Conservation (phyloP, 345 rosid genomes). For the Boechera stricta region DNA sequence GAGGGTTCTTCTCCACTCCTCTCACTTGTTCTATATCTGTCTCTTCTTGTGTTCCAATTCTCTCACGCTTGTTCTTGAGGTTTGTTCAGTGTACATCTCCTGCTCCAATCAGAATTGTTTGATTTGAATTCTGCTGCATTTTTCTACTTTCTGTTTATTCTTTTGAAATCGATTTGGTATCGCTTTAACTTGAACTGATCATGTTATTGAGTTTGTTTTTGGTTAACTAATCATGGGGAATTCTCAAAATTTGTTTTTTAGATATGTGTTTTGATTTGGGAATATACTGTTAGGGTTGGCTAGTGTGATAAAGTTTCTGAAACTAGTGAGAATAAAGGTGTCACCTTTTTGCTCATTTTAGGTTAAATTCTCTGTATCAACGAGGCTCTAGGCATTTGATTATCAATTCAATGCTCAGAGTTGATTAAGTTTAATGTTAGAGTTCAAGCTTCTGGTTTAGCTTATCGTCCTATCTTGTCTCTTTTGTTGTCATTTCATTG, state of each 20-base stretch:
- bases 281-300: constrained; percentile 33
- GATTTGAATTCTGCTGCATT: constrained; percentile 16
- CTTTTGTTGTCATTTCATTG: neutral
- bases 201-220: constrained; percentile 9
- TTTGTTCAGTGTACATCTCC: constrained; percentile 1
- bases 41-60: constrained; percentile 15
- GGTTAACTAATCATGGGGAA: neutral
- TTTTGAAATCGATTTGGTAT: constrained; percentile 10
- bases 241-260: constrained; percentile 23
- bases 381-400: constrained; percentile 7
- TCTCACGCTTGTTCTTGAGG: constrained; percentile 33
- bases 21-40: constrained; percentile 31
- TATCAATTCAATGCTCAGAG: constrained; percentile 1
- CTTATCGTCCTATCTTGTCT: neutral
- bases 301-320: constrained; percentile 19
- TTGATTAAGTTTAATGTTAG: neutral
- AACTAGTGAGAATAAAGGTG: constrained; percentile 1
- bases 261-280: constrained; percentile 29
- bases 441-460: neutral
- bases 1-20: constrained; percentile 40
- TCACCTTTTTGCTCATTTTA: constrained; percentile 16
- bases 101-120: neutral
- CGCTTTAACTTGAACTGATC: constrained; percentile 12
- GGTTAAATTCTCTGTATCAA: neutral
- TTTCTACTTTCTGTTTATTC: neutral